Evolutionary conservation across 768 basidiomycete genomes (phyloP).

Genomic region (Hericium alpestre): DNA sequence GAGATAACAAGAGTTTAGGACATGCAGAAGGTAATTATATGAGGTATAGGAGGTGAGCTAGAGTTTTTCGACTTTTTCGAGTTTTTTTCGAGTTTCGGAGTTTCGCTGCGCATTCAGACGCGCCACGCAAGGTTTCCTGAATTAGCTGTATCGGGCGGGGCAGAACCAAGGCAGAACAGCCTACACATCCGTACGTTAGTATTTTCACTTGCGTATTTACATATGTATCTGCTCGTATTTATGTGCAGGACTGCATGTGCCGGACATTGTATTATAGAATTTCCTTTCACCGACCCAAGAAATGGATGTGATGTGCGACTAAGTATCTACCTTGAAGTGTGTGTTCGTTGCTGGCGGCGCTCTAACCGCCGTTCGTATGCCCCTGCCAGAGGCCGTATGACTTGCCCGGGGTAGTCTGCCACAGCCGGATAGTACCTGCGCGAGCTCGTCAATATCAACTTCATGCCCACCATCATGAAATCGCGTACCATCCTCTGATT

Average conservation of each 20-base stretch:
- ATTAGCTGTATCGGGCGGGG: too few relatives aligned
- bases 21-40: too few relatives aligned
- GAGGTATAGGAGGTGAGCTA: too few relatives aligned
- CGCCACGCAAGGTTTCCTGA: too few relatives aligned
- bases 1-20: too few relatives aligned
- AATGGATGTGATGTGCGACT: not conserved
- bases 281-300: not conserved
- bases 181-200: too few relatives aligned
- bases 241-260: not conserved
- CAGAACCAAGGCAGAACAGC: too few relatives aligned
- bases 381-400: constrained; percentile 88
- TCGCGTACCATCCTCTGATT: constrained; percentile 61
- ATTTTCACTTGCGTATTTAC: too few relatives aligned
- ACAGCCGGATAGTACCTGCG: constrained; percentile 84
- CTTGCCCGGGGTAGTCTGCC: constrained; percentile 95
- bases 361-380: constrained; percentile 29
- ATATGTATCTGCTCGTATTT: not conserved
- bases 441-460: constrained; percentile 7
- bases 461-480: not conserved
- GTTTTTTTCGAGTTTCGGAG: too few relatives aligned
- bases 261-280: not conserved
- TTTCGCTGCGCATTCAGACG: too few relatives aligned
- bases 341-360: not conserved
- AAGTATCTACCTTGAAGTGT: not conserved
- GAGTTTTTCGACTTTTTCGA: too few relatives aligned